phyloP scores from a whole-genome alignment of 2,329 filamentous ascomycete species.

The Diaporthe capsici region DNA sequence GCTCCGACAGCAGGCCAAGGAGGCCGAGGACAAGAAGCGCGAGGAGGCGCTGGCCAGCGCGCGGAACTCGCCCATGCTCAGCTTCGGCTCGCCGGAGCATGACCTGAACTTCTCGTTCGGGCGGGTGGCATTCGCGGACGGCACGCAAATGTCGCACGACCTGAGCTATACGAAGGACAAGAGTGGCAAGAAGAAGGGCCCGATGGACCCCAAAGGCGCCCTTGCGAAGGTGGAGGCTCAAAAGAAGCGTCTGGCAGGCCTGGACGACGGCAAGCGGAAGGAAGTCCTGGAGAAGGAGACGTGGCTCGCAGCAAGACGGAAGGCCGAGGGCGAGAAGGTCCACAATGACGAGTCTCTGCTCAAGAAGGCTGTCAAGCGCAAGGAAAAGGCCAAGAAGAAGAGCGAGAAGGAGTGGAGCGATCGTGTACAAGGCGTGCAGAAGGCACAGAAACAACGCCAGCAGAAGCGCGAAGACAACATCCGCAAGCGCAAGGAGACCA shows the following conservation, averaged over 20 bases:
- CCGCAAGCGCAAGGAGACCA: constrained; percentile 80
- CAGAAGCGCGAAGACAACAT: constrained; percentile 87
- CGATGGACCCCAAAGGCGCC: constrained; percentile 86
- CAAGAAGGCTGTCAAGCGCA: constrained; percentile 95
- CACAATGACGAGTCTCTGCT: constrained; percentile 87
- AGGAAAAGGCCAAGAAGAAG: constrained; percentile 91
- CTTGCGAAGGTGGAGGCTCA: constrained; percentile 90
- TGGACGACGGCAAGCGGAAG: constrained; percentile 85
- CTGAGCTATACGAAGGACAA: constrained; percentile 69
- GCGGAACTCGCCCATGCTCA: constrained; percentile 71
- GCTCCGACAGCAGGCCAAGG: constrained; percentile 80
- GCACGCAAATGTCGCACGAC: constrained; percentile 81
- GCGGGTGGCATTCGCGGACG: constrained; percentile 90
- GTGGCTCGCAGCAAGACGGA: constrained; percentile 92
- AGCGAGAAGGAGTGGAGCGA: constrained; percentile 91
- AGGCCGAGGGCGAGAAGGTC: constrained; percentile 90
- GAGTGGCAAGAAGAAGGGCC: constrained; percentile 79
- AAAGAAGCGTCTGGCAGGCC: constrained; percentile 80
- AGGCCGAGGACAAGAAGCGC: constrained; percentile 80
- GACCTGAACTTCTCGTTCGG: constrained; percentile 87
- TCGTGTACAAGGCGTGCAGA: constrained; percentile 78
- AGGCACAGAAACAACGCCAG: constrained; percentile 83
- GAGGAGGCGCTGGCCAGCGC: constrained; percentile 73
- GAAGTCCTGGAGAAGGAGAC: constrained; percentile 94
- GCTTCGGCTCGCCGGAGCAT: constrained; percentile 60